phyloP scores from a whole-genome alignment of 305 asterid genomes.

The Galium porrigens region DNA sequence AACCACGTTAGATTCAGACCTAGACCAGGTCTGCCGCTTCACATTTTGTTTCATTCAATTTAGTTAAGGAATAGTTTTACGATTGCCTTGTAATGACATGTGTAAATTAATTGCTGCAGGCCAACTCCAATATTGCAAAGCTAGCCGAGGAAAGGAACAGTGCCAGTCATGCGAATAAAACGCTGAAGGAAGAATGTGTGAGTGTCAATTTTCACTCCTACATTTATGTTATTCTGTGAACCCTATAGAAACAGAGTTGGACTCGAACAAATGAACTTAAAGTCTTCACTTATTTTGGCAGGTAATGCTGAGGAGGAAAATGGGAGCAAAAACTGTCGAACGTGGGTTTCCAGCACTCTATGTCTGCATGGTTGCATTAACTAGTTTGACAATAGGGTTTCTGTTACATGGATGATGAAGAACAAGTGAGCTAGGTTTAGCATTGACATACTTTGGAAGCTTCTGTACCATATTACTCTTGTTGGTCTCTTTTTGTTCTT shows the following conservation, averaged over 20 bases:
- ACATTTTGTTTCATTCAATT: conserved; percentile 1
- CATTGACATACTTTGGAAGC: neutral
- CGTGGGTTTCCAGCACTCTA: conserved; percentile 65
- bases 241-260: neutral
- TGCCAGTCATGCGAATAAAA: conserved; percentile 29
- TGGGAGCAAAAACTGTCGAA: conserved; percentile 31
- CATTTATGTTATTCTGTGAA: neutral
- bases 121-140: conserved; percentile 39
- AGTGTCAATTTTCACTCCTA: conserved; percentile 19
- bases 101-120: conserved; percentile 30
- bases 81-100: neutral
- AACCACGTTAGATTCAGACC: conserved; percentile 39
- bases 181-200: conserved; percentile 48
- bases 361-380: conserved; percentile 59
- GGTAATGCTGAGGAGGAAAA: conserved; percentile 33
- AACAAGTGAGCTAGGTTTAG: neutral
- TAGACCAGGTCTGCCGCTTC: conserved; percentile 44
- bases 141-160: conserved; percentile 42
- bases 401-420: conserved; percentile 25
- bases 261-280: neutral
- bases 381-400: conserved; percentile 44
- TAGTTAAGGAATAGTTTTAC: neutral
- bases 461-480: neutral
- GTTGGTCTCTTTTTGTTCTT: neutral
- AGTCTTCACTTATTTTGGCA: conserved; percentile 17